Evolutionary conservation across 225 moss, liverwort and hornwort genomes (phyloP).

Genomic region (Rhytidiadelphus loreus): DNA sequence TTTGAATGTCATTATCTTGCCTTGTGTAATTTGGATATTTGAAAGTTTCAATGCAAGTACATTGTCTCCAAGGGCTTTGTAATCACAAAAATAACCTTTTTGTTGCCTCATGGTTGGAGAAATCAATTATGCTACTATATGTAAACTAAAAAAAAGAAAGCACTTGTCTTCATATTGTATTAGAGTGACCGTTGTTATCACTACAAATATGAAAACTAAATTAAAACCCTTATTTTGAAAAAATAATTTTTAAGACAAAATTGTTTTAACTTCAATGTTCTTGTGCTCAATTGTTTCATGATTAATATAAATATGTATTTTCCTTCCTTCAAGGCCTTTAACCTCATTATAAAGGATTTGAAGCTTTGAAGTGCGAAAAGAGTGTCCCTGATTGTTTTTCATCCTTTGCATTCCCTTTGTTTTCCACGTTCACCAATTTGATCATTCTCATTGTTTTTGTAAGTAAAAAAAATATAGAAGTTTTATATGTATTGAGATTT

Average conservation of each 20-base stretch:
- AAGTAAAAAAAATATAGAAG: too few species aligned
- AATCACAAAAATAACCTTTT: background rate
- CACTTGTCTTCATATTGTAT: background rate
- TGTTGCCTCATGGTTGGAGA: background rate
- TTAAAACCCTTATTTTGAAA: too few species aligned
- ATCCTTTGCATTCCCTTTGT: too few species aligned
- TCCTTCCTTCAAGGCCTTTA: background rate
- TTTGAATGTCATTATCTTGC: background rate
- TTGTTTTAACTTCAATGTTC: background rate
- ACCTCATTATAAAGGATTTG: background rate
- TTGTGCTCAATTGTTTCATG: background rate
- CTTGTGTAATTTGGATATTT: background rate
- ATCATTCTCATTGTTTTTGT: too few species aligned
- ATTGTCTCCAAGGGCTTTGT: background rate
- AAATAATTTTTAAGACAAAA: background rate
- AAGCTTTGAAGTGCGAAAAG: too few species aligned
- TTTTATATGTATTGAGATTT: too few species aligned
- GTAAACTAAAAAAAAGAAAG: background rate
- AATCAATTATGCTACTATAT: background rate
- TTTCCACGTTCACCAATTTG: too few species aligned
- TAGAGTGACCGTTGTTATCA: background rate
- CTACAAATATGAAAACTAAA: background rate
- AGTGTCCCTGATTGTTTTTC: too few species aligned
- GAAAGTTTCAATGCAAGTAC: background rate
- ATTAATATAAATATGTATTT: background rate